Evolutionary conservation across 2,329 filamentous ascomycete genomes (phyloP).

Genomic region (Trichoderma sp.): DNA sequence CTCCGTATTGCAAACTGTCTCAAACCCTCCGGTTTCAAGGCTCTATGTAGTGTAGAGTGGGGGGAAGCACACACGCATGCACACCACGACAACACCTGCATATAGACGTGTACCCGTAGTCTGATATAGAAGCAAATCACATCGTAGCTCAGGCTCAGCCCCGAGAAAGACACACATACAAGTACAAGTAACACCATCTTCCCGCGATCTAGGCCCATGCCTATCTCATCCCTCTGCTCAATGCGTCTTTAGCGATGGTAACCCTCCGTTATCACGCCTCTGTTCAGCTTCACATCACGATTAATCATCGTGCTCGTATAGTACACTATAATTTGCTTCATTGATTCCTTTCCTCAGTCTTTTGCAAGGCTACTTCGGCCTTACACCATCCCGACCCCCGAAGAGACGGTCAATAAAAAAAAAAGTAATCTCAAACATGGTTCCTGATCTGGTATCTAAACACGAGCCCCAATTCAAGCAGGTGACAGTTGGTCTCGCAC

Average conservation of each 20-base stretch:
- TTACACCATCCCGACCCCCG: not conserved
- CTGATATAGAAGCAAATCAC: not conserved
- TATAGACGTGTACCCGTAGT: not conserved
- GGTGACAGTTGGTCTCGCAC: not conserved
- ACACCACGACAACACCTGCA: not conserved
- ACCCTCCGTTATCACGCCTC: not conserved
- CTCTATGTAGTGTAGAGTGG: not conserved
- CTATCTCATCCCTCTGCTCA: not conserved
- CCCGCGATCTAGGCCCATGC: not conserved
- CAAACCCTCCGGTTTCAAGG: not conserved
- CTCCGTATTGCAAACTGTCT: not conserved
- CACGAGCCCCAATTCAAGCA: not conserved
- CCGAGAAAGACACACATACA: not conserved
- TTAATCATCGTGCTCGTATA: not conserved
- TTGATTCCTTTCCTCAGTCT: not conserved
- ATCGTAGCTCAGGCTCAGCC: not conserved
- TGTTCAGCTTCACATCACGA: not conserved
- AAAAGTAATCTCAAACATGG: not conserved
- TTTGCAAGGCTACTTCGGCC: not conserved
- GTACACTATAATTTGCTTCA: not conserved
- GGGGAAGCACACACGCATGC: not conserved
- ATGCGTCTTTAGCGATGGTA: not conserved
- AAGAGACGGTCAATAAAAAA: not conserved
- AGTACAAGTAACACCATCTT: not conserved
- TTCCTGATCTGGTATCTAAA: not conserved